Evolutionary conservation across 225 moss, liverwort and hornwort species (phyloP).

Genomic region (Rhytidiadelphus loreus): DNA sequence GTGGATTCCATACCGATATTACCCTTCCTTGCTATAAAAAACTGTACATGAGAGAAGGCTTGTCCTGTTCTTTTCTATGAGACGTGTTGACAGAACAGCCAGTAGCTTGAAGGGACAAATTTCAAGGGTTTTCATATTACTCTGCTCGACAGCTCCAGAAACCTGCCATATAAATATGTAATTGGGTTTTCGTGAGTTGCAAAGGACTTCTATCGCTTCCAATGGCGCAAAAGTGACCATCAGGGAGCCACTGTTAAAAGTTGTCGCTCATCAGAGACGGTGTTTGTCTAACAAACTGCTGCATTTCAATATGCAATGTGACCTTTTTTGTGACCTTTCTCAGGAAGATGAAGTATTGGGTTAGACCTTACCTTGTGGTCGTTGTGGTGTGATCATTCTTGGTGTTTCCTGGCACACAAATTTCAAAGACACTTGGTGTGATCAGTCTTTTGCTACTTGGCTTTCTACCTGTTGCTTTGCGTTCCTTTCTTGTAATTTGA

Average conservation of each 20-base stretch:
- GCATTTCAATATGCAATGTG: background rate
- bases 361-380: background rate
- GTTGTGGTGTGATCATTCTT: background rate
- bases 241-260: background rate
- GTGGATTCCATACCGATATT: background rate
- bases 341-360: background rate
- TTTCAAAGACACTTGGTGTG: background rate
- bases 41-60: constrained; percentile 3
- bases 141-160: background rate
- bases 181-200: background rate
- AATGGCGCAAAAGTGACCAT: background rate
- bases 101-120: background rate
- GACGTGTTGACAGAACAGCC: background rate
- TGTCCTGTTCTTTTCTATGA: background rate
- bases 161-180: background rate
- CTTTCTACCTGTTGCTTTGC: background rate
- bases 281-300: background rate
- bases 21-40: background rate
- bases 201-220: background rate
- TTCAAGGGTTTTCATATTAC: background rate
- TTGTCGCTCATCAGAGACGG: background rate
- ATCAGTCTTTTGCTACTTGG: background rate
- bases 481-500: background rate
- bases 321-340: background rate
- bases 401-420: background rate